A percentile compares a stretch with the other conserved stretches of the same genome.
These are phyloP conservation scores for Albatrellus ellisii DNA, from an alignment of 768 basidiomycete species.

Conservation along the genomic window DNA sequence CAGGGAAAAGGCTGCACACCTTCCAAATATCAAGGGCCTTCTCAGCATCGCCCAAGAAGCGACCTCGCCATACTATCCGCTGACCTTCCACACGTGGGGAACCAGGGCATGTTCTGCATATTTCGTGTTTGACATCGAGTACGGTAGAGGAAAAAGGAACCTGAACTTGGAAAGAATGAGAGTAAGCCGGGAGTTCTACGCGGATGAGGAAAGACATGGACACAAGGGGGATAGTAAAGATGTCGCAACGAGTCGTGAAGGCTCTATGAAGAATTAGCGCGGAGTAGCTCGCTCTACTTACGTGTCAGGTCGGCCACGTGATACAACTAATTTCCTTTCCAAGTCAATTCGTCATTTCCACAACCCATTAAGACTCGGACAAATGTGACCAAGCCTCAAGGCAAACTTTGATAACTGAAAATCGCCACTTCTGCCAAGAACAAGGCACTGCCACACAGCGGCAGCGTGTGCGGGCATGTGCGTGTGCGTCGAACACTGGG, in stretches of 20 bases:
- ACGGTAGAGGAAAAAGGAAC: constrained; percentile 37
- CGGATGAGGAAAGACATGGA: constrained; percentile 24
- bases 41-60: constrained; percentile 52
- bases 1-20: constrained; percentile 25
- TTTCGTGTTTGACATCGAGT: constrained; percentile 54
- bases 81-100: constrained; percentile 59
- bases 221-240: not conserved
- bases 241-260: not conserved
- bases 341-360: too few species aligned
- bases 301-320: too few species aligned
- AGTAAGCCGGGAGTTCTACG: constrained; percentile 68
- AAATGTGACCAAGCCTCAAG: too few species aligned
- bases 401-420: too few species aligned
- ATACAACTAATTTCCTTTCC: too few species aligned
- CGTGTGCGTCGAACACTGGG: too few species aligned
- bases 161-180: constrained; percentile 47
- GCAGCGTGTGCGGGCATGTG: too few species aligned
- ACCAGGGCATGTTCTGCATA: constrained; percentile 45
- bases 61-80: constrained; percentile 64
- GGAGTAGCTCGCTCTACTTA: too few species aligned
- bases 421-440: too few species aligned
- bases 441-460: too few species aligned
- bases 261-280: too few species aligned
- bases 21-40: constrained; percentile 58
- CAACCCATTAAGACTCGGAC: too few species aligned